These are phyloP conservation scores for Fusarium redolens DNA, from an alignment of 2,329 filamentous ascomycete species.

Conservation along the genomic window DNA sequence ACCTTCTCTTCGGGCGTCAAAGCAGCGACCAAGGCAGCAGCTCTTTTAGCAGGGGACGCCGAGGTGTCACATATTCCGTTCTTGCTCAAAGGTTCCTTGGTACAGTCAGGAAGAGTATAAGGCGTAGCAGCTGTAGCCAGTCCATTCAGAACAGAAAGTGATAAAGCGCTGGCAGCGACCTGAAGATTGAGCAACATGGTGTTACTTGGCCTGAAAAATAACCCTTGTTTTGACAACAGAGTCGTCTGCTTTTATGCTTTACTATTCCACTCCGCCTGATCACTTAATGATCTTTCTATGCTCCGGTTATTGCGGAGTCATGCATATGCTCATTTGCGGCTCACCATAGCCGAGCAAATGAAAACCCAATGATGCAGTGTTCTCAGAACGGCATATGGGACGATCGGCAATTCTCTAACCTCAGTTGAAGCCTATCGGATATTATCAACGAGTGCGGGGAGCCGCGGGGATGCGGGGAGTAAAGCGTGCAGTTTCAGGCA, in stretches of 20 bases:
- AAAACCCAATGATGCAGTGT: rapidly evolving
- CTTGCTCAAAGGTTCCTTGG: neutral
- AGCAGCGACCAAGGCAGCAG: neutral
- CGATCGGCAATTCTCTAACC: neutral
- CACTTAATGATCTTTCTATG: too few relatives aligned
- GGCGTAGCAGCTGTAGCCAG: neutral
- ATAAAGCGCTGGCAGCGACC: neutral
- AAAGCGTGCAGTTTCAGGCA: neutral
- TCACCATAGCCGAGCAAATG: conserved; percentile 3
- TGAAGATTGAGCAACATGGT: neutral
- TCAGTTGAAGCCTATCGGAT: neutral
- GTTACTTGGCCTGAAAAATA: rapidly evolving
- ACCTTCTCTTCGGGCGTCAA: neutral
- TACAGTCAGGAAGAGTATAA: neutral
- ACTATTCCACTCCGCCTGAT: rapidly evolving
- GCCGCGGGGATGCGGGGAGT: neutral
- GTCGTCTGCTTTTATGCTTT: neutral
- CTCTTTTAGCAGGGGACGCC: neutral
- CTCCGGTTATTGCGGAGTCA: neutral
- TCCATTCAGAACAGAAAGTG: neutral
- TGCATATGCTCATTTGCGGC: neutral
- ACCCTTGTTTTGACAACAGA: neutral
- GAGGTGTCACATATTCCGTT: conserved; percentile 1
- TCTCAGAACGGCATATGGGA: neutral
- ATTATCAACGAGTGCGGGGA: neutral